phyloP scores from a whole-genome alignment of 495 filamentous ascomycete species.

The Penicillium salamii region DNA sequence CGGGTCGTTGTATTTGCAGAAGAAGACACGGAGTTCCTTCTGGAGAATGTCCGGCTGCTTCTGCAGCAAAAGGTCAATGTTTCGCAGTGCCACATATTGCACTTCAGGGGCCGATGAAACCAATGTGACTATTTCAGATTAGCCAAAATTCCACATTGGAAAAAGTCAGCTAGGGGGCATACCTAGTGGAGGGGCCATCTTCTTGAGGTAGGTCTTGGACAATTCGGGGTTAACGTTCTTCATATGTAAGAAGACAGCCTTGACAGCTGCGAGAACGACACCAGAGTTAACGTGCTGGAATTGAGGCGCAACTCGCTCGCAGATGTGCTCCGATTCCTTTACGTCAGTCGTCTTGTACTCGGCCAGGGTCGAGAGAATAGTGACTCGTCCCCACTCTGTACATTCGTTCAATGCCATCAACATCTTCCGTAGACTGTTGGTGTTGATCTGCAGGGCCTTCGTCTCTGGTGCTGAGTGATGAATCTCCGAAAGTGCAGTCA shows the following conservation, averaged over 20 bases:
- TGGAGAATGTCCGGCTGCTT: constrained; percentile 94
- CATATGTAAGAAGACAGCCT: constrained; percentile 98
- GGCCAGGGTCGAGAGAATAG: constrained; percentile 84
- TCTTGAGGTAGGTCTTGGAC: constrained; percentile 80
- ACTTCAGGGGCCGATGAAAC: constrained; percentile 95
- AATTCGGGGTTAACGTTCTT: constrained; percentile 73
- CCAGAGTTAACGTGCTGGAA: constrained; percentile 99
- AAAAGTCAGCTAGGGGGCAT: constrained; percentile 14
- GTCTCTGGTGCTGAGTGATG: constrained; percentile 87
- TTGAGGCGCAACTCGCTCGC: constrained; percentile 90
- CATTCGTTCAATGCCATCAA: constrained; percentile 97
- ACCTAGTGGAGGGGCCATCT: constrained; percentile 98
- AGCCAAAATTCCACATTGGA: constrained; percentile 21
- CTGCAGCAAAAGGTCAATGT: constrained; percentile 93
- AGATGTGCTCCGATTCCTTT: constrained; percentile 98
- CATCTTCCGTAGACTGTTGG: constrained; percentile 84
- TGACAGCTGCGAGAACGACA: constrained; percentile 94
- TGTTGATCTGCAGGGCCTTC: constrained; percentile 75
- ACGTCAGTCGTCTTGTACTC: constrained; percentile 83
- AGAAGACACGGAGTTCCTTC: constrained; percentile 97
- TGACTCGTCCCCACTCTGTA: constrained; percentile 98
- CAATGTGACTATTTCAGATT: constrained; percentile 67
- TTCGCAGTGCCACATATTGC: constrained; percentile 93
- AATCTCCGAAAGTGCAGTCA: constrained; percentile 92
- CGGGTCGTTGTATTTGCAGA: constrained; percentile 99